Percentiles rank a stretch among this genome's conserved stretches.
Conservation (phyloP, 2,329 filamentous ascomycete genomes). For the Verticillium isaacii region DNA sequence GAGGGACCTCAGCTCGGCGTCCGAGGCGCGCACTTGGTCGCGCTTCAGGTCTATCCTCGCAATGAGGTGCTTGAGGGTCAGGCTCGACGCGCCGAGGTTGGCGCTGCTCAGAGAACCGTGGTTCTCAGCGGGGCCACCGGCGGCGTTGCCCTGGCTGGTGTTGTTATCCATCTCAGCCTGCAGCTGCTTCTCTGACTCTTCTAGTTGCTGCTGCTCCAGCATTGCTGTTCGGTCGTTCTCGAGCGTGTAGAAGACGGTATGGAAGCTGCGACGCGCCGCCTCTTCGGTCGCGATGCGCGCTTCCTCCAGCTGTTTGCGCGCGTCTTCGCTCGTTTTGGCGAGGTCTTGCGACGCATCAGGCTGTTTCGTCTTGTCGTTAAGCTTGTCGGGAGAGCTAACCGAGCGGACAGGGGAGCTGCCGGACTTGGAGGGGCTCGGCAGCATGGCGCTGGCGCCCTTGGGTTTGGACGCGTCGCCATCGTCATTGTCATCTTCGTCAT, state of each 20-base stretch:
- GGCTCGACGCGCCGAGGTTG: conserved; percentile 90
- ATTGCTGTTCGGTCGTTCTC: conserved; percentile 95
- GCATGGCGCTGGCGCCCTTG: conserved; percentile 48
- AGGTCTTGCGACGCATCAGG: conserved; percentile 43
- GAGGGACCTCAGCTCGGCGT: conserved; percentile 83
- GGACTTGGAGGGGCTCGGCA: conserved; percentile 66
- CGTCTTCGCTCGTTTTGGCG: conserved; percentile 75
- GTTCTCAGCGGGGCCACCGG: conserved; percentile 52
- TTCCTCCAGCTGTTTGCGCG: conserved; percentile 88
- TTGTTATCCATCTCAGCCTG: conserved; percentile 88
- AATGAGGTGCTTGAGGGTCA: conserved; percentile 96
- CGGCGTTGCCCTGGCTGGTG: conserved; percentile 43
- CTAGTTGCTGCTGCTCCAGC: conserved; percentile 94
- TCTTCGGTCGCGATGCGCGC: conserved; percentile 88
- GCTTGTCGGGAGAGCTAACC: conserved; percentile 56
- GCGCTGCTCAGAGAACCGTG: conserved; percentile 89
- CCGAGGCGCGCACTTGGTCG: conserved; percentile 82
- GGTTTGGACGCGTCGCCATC: conserved; percentile 45
- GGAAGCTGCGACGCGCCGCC: conserved; percentile 82
- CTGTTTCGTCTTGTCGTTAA: conserved; percentile 43
- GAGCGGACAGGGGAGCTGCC: conserved; percentile 62
- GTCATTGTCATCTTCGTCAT: conserved; percentile 57
- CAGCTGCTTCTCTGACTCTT: conserved; percentile 93
- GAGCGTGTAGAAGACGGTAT: conserved; percentile 90
- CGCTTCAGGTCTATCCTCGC: conserved; percentile 92